These are phyloP conservation scores for Claviceps maximensis DNA, from an alignment of 2,329 filamentous ascomycete genomes.

Conservation along the genomic window DNA sequence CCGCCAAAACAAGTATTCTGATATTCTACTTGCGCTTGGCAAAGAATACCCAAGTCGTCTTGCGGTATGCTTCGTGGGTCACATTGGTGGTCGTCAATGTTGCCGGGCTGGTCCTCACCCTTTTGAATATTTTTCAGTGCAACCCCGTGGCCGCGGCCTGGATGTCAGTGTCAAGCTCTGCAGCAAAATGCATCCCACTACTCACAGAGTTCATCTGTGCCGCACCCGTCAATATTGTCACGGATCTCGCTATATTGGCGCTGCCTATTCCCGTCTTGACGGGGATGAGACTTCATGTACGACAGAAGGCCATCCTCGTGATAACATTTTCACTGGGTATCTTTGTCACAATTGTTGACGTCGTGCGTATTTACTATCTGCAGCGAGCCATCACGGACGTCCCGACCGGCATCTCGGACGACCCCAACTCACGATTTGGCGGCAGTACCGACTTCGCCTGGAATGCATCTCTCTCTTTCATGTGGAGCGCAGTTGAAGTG, in stretches of 20 bases:
- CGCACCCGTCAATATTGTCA: slow-evolving; percentile 83
- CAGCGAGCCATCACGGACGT: slow-evolving; percentile 51
- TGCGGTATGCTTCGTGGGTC: slow-evolving; percentile 70
- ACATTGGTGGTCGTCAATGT: slow-evolving; percentile 67
- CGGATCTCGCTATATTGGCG: slow-evolving; percentile 75
- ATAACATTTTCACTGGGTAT: slow-evolving; percentile 77
- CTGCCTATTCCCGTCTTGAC: slow-evolving; percentile 82
- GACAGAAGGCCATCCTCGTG: slow-evolving; percentile 79
- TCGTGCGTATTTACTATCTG: slow-evolving; percentile 79
- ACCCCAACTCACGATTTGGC: slow-evolving; percentile 34
- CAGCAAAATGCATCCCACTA: slow-evolving; percentile 38
- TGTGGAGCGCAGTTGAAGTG: slow-evolving; percentile 91
- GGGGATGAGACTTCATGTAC: slow-evolving; percentile 67
- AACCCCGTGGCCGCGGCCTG: slow-evolving; percentile 60
- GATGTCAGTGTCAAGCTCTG: slow-evolving; percentile 21
- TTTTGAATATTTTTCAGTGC: slow-evolving; percentile 84
- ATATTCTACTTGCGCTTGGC: slow-evolving; percentile 80
- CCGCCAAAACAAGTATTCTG: slow-evolving; percentile 83
- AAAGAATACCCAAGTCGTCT: slow-evolving; percentile 60
- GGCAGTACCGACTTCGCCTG: slow-evolving; percentile 43
- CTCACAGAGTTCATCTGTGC: slow-evolving; percentile 57
- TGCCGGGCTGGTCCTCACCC: slow-evolving; percentile 64
- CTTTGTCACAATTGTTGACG: slow-evolving; percentile 79
- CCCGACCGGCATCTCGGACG: slow-evolving; percentile 22
- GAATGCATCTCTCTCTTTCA: slow-evolving; percentile 73